A percentile compares a stretch with the other conserved stretches of the same genome.
Evolutionary conservation across 1,139 yeast genomes (phyloP).

Genomic region (Debaryomycetaceae sp.): DNA sequence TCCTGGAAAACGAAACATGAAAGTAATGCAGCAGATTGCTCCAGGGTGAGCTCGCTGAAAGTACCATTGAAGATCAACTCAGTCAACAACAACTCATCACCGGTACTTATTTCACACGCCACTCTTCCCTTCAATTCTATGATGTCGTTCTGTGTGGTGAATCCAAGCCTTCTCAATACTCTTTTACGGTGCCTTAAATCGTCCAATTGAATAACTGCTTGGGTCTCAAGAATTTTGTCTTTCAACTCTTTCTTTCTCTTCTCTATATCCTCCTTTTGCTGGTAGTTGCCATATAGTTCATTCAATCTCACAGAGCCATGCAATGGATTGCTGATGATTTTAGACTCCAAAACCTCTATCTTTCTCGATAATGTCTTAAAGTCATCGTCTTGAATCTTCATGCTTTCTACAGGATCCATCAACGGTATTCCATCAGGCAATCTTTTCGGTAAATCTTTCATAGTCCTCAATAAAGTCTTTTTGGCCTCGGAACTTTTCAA

Average conservation of each 20-base stretch:
- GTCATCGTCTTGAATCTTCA: conserved; percentile 84
- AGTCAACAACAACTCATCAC: conserved; percentile 84
- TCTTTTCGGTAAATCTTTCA: conserved; percentile 75
- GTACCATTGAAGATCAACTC: conserved; percentile 94
- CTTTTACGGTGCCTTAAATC: conserved; percentile 90
- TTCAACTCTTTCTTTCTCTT: conserved; percentile 59
- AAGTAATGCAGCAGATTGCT: conserved; percentile 86
- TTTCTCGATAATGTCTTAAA: conserved; percentile 70
- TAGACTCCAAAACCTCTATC: conserved; percentile 76
- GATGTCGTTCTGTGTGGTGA: conserved; percentile 77
- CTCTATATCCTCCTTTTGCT: conserved; percentile 59
- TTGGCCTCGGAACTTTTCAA: conserved; percentile 67
- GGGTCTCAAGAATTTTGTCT: conserved; percentile 73
- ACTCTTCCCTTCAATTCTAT: conserved; percentile 93
- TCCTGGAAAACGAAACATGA: conserved; percentile 98
- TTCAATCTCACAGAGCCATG: conserved; percentile 60
- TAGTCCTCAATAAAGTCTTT: conserved; percentile 69
- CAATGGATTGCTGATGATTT: conserved; percentile 67
- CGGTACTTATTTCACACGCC: conserved; percentile 95
- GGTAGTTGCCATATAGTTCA: conserved; percentile 61
- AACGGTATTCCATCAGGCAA: conserved; percentile 87
- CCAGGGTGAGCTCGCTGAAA: conserved; percentile 80
- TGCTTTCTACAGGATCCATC: conserved; percentile 84
- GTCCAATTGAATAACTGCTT: conserved; percentile 88
- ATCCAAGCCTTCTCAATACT: conserved; percentile 77